Evolutionary conservation across 2,329 filamentous ascomycete genomes (phyloP).

Genomic region (Dactylellina sp.): DNA sequence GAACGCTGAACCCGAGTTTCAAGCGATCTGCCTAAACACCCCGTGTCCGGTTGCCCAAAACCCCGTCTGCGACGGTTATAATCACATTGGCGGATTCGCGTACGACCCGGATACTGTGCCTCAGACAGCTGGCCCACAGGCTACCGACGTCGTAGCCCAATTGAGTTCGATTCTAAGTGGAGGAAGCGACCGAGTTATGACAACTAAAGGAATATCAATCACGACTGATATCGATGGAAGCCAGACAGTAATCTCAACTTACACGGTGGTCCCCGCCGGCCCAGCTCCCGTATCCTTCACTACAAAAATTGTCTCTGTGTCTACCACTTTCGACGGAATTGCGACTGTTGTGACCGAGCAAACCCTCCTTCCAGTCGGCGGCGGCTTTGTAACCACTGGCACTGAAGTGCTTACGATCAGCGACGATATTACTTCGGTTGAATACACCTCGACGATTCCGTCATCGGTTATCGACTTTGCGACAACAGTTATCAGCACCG

Average conservation of each 20-base stretch:
- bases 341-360: constrained; percentile 20
- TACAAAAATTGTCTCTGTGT: constrained; percentile 3
- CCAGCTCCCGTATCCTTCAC: constrained; percentile 36
- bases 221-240: constrained; percentile 28
- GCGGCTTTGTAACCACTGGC: constrained; percentile 13
- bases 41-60: constrained; percentile 67
- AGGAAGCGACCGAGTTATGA: constrained; percentile 8
- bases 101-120: constrained; percentile 16
- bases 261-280: constrained; percentile 6
- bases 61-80: constrained; percentile 67
- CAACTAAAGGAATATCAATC: constrained; percentile 24
- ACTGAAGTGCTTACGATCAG: constrained; percentile 11
- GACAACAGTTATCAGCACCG: constrained; percentile 8
- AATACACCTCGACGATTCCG: constrained; percentile 28
- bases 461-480: constrained; percentile 38
- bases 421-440: constrained; percentile 4
- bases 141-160: constrained; percentile 22
- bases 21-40: constrained; percentile 70
- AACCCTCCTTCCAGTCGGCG: constrained; percentile 46
- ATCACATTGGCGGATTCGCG: constrained; percentile 49
- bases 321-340: constrained; percentile 24
- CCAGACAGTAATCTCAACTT: constrained; percentile 18
- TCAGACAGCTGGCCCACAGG: constrained; percentile 26
- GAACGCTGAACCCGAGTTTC: constrained; percentile 66
- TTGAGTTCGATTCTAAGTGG: constrained; percentile 13